Evolutionary conservation across 345 rosid genomes (phyloP), one percentile per base, ranked within the genome.

Genomic region (Linum trigynum): DNA sequence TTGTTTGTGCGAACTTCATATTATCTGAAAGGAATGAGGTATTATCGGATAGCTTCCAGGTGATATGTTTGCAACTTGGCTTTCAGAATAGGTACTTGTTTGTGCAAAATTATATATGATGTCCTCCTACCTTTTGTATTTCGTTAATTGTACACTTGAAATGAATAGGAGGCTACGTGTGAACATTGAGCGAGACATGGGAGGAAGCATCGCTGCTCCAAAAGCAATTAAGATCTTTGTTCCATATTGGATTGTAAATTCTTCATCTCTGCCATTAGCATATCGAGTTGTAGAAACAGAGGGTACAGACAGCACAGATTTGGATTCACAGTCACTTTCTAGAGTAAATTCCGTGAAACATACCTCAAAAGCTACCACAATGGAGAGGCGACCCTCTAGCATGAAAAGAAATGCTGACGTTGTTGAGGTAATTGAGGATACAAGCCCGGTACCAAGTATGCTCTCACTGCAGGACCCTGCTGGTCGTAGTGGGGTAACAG

Each of bases 201-300:
- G 97, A 69, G 97, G 86, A 74, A 88, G 88, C 63, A 75, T 73
- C 67, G 84, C 88, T 36, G 97, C 95, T 57, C 96, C 95, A 17
- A 94, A 88, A 75, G 82, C 86, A n/a, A 80, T 90, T 67, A 84
- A 92, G 76, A 84, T 90, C 63, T 94, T 88, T 73, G 92, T 90
- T 63, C 99, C 99, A 56, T 94, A 90, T 80, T 94, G 99, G 99
- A 90, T 94, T 65, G 75, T 79, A 63, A 94, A 94, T 72, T 85
- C 84, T 78, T 85, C 97, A 17, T 82, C 78, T 75, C 64, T 94
- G 67, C 83, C 88, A 74, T 76, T 94, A 65, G 87, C 83, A 56
- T 94, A 94, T 78, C 85, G 82, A 74, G 77, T 88, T 66, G 97
- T 94, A 75, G 99, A 90, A 78, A 80, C 90, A 73, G 99, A 94